Evolutionary conservation across 768 basidiomycete genomes (phyloP).

Genomic region (Kwoniella pini): DNA sequence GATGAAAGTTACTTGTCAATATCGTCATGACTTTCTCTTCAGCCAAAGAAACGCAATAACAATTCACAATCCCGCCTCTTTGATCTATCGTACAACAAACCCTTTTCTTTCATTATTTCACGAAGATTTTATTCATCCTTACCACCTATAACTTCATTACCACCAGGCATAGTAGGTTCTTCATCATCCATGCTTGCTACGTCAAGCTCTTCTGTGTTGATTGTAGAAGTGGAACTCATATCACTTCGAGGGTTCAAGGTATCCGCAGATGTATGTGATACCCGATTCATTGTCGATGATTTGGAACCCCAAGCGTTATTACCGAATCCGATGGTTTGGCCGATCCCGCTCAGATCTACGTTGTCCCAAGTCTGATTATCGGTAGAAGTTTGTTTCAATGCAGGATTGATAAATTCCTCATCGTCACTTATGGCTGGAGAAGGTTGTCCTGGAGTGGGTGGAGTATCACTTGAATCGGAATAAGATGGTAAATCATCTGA

Average conservation of each 20-base stretch:
- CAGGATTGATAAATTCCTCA: constrained; percentile 2
- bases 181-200: too few relatives aligned
- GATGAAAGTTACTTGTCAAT: too few relatives aligned
- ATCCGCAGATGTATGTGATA: neutral
- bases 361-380: neutral
- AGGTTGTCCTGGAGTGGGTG: too few relatives aligned
- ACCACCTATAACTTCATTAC: neutral
- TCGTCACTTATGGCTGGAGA: constrained; percentile 3
- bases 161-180: constrained; percentile 6
- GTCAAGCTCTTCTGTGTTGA: neutral
- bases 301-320: constrained; percentile 32
- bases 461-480: too few relatives aligned
- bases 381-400: neutral
- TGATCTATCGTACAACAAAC: too few relatives aligned
- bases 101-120: too few relatives aligned
- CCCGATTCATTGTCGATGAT: neutral
- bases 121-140: neutral
- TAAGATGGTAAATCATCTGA: too few relatives aligned
- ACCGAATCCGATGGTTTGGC: constrained; percentile 29
- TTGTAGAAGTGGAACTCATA: neutral
- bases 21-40: too few relatives aligned
- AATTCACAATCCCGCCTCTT: too few relatives aligned
- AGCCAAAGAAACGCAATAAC: too few relatives aligned
- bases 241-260: neutral
- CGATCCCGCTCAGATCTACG: constrained; percentile 7